Evolutionary conservation across 805 yeast genomes (phyloP).

Genomic region (Lipomyces starkeyi): DNA sequence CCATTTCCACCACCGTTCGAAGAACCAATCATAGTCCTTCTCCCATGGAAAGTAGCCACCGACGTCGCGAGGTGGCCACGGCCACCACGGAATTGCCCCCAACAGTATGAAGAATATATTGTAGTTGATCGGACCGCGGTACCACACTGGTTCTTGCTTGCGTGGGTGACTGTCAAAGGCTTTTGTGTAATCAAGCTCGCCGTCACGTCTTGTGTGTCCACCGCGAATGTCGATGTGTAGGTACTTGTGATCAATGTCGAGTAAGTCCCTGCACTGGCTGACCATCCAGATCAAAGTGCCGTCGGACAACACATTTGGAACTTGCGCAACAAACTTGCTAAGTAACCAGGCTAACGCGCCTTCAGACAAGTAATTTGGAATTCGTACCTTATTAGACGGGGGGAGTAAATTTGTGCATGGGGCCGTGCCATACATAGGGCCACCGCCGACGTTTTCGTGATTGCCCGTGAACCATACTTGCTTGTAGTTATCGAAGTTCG

Average conservation of each 20-base stretch:
- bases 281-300: conserved; percentile 35
- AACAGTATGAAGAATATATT: conserved; percentile 8
- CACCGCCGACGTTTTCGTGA: conserved; percentile 34
- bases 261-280: conserved; percentile 6
- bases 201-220: conserved; percentile 10
- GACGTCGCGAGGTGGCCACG: not conserved
- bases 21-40: not conserved
- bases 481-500: conserved; percentile 6
- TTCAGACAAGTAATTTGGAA: conserved; percentile 19
- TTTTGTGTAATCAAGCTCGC: not conserved
- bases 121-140: conserved; percentile 27
- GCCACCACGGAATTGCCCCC: not conserved
- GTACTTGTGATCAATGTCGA: conserved; percentile 18
- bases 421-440: conserved; percentile 5
- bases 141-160: conserved; percentile 10
- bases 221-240: conserved; percentile 17
- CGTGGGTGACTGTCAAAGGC: not conserved
- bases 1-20: not conserved
- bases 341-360: conserved; percentile 20
- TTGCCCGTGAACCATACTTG: conserved; percentile 35
- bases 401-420: conserved; percentile 20
- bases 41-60: not conserved
- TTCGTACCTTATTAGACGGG: not conserved
- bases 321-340: not conserved
- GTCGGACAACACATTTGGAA: conserved; percentile 26